Conservation (phyloP, 495 filamentous ascomycete genomes). For the Penicillium longicatenatum region DNA sequence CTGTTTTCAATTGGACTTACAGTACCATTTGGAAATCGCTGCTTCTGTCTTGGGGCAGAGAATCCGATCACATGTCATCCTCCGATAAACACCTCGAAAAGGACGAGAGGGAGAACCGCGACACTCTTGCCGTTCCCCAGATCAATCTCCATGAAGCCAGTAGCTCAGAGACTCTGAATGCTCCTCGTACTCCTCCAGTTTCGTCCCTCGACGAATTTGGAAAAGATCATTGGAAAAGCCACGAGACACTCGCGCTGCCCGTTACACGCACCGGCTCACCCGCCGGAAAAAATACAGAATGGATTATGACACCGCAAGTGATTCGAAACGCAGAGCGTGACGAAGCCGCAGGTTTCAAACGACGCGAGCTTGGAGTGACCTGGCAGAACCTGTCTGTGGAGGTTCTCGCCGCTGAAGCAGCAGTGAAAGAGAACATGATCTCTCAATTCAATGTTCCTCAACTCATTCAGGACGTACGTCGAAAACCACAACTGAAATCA, state of each 20-base stretch:
- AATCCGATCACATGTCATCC: background rate
- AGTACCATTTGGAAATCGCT: background rate
- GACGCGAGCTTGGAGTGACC: conserved; percentile 54
- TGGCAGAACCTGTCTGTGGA: conserved; percentile 51
- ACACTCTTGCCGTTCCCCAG: background rate
- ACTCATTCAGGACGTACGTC: background rate
- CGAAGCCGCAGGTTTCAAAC: conserved; percentile 44
- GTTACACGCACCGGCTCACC: background rate
- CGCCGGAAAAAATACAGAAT: conserved; percentile 32
- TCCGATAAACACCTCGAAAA: background rate
- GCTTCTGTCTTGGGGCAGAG: background rate
- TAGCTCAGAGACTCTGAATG: background rate
- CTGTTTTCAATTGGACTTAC: background rate
- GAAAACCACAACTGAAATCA: background rate
- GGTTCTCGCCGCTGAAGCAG: conserved; percentile 44
- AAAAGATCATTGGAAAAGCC: background rate
- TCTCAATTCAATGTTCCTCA: conserved; percentile 56
- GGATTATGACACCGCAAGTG: conserved; percentile 47
- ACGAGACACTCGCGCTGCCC: background rate
- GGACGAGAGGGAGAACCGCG: background rate
- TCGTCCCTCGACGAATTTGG: background rate
- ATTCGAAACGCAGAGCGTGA: conserved; percentile 42
- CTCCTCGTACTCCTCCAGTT: background rate
- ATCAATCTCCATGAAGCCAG: background rate
- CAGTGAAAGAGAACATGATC: conserved; percentile 50